These are phyloP conservation scores for Hypsizygus marmoreus DNA, from an alignment of 768 basidiomycete species.

Conservation along the genomic window DNA sequence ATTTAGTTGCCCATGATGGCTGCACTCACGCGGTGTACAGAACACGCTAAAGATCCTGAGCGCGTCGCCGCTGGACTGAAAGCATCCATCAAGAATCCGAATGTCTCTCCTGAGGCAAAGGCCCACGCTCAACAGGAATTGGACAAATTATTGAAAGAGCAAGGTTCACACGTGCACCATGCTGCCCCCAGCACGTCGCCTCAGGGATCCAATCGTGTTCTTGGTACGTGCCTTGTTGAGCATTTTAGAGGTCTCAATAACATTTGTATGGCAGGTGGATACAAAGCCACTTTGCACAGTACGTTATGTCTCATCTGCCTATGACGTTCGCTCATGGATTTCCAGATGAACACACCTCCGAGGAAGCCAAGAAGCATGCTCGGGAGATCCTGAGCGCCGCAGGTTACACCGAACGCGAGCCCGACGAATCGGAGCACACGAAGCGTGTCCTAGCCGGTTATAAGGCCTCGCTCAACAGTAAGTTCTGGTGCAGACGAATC, in stretches of 20 bases:
- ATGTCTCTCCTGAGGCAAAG: slow-evolving; percentile 55
- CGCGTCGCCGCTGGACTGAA: slow-evolving; percentile 59
- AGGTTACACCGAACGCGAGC: slow-evolving; percentile 34
- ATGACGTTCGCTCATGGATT: background rate
- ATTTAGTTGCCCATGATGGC: too few species aligned
- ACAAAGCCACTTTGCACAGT: slow-evolving; percentile 53
- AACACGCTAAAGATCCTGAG: slow-evolving; percentile 36
- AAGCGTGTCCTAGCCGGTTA: slow-evolving; percentile 55
- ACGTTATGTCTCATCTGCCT: slow-evolving; percentile 8
- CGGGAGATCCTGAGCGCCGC: slow-evolving; percentile 52
- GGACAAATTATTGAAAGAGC: too few species aligned
- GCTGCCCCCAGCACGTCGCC: too few species aligned
- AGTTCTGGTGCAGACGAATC: background rate
- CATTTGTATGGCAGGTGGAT: slow-evolving; percentile 36
- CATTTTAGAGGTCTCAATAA: background rate
- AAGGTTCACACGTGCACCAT: too few species aligned
- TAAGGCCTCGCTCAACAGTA: slow-evolving; percentile 56
- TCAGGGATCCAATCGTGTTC: slow-evolving; percentile 13
- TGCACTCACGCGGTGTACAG: background rate
- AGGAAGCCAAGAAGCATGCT: slow-evolving; percentile 54
- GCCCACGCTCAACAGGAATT: slow-evolving; percentile 39
- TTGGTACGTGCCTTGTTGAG: slow-evolving; percentile 9
- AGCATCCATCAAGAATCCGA: slow-evolving; percentile 56
- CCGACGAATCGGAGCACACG: slow-evolving; percentile 39
- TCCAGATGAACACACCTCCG: slow-evolving; percentile 46